Percentiles rank a stretch among this genome's conserved stretches.
phyloP scores from a whole-genome alignment of 306 rosid species.

The Datisca glomerata region DNA sequence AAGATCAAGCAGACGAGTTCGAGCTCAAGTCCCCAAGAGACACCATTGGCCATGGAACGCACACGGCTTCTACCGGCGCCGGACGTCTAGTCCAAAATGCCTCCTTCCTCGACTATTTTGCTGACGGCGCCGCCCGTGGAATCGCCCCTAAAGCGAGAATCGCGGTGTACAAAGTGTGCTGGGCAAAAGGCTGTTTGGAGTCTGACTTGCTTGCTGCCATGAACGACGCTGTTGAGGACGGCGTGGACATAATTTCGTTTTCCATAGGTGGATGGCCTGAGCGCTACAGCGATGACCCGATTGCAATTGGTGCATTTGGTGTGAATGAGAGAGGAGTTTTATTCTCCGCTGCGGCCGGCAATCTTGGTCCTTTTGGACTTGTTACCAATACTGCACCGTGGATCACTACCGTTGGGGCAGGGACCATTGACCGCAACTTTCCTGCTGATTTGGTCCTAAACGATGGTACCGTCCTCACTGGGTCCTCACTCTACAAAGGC shows the following conservation, averaged over 20 bases:
- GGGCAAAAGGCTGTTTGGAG: background rate
- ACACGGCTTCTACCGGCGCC: background rate
- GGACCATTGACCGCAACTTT: background rate
- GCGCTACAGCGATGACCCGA: background rate
- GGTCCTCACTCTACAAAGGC: background rate
- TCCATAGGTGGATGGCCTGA: background rate
- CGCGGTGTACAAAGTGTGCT: background rate
- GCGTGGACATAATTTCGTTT: background rate
- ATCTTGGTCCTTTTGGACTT: background rate
- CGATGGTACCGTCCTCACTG: background rate
- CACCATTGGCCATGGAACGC: background rate
- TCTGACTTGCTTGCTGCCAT: background rate
- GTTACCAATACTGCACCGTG: background rate
- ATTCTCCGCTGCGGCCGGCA: background rate
- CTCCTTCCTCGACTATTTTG: background rate
- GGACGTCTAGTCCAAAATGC: background rate
- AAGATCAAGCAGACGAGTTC: background rate
- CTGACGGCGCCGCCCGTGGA: background rate
- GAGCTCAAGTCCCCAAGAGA: background rate
- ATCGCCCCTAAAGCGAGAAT: background rate
- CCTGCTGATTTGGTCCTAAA: background rate
- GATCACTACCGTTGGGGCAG: background rate
- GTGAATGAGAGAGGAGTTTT: background rate
- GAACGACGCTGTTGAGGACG: background rate
- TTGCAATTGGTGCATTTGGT: background rate